Evolutionary conservation across 306 rosid genomes (phyloP).

Genomic region (Leucaena leucocephala): DNA sequence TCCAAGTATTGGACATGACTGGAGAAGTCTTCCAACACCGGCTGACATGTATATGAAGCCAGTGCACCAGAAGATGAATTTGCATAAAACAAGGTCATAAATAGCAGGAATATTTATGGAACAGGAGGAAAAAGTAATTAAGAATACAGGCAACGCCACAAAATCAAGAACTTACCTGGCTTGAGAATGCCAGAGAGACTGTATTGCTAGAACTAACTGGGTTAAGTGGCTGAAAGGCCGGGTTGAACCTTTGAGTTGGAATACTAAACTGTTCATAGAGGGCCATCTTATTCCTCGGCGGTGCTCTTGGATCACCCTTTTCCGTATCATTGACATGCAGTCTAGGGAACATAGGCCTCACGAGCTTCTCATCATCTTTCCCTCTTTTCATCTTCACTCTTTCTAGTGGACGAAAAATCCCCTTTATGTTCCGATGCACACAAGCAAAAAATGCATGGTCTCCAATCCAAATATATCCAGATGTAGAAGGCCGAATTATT

Average conservation of each 20-base stretch:
- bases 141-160: constrained; percentile 13
- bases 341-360: constrained; percentile 94
- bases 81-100: not conserved
- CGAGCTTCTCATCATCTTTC: constrained; percentile 72
- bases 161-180: constrained; percentile 57
- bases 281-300: constrained; percentile 99
- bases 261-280: constrained; percentile 89
- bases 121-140: not conserved
- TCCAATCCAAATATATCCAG: constrained; percentile 34
- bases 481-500: constrained; percentile 29
- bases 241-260: constrained; percentile 75
- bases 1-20: not conserved
- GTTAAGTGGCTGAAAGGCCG: constrained; percentile 42
- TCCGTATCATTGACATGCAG: constrained; percentile 87
- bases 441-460: constrained; percentile 8
- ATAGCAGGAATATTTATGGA: not conserved
- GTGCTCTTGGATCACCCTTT: constrained; percentile 98
- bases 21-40: not conserved
- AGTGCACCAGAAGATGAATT: not conserved
- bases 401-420: constrained; percentile 32
- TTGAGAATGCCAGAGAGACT: constrained; percentile 55
- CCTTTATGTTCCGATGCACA: constrained; percentile 18
- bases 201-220: constrained; percentile 45
- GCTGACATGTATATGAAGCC: not conserved
- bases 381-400: constrained; percentile 67